A percentile compares a stretch with the other conserved stretches of the same genome.
phyloP scores from a whole-genome alignment of 176 grass and related monocot species.

The Oryza meyeriana region DNA sequence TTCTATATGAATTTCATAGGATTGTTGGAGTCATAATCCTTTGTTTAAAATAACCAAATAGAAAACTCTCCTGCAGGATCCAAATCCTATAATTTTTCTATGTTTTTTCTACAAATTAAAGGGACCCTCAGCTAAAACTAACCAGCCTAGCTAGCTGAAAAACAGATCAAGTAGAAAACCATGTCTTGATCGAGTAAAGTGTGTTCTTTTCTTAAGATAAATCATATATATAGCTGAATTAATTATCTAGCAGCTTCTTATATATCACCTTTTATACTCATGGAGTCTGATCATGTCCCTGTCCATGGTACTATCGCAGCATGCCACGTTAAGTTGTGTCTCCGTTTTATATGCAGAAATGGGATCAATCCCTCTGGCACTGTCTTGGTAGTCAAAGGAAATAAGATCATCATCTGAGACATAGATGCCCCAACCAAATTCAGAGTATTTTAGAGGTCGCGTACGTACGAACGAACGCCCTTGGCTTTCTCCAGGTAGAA shows the following conservation, averaged over 20 bases:
- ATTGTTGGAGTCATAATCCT: too few species aligned
- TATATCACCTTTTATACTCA: neutral
- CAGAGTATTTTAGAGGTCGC: neutral
- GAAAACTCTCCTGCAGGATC: too few species aligned
- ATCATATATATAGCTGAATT: neutral
- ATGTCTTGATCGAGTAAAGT: neutral
- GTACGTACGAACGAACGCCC: neutral
- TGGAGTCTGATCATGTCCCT: neutral
- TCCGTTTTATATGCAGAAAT: neutral
- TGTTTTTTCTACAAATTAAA: too few species aligned
- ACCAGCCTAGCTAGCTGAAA: neutral
- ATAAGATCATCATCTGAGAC: conserved; percentile 14
- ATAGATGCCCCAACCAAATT: neutral
- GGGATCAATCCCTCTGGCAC: neutral
- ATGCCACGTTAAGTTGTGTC: neutral
- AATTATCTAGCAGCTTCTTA: neutral
- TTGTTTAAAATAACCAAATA: too few species aligned
- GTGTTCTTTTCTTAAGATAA: neutral
- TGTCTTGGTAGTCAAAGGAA: neutral
- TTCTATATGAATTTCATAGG: too few species aligned
- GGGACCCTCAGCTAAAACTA: too few species aligned
- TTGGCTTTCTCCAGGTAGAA: neutral
- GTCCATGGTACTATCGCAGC: neutral
- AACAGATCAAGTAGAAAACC: neutral
- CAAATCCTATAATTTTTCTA: too few species aligned